Evolutionary conservation across 805 yeast genomes (phyloP), one percentile per base, ranked within the genome.

Genomic region (Blastobotrys attinorum): DNA sequence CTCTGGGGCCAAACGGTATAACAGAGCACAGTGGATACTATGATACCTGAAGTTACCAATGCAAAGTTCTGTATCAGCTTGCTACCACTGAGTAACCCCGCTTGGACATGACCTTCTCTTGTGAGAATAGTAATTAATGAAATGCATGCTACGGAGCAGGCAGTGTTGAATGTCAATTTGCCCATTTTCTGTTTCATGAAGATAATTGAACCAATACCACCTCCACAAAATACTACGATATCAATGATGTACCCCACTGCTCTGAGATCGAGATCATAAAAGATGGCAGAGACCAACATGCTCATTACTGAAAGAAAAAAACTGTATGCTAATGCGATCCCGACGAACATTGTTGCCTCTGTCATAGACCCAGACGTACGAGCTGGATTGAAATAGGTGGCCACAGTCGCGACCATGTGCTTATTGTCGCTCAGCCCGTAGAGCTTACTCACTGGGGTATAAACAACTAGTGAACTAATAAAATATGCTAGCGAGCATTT

Each of bases 311-410:
- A 72, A 6, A 79, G 71, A 0, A 68, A 43, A 43, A 76, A 72
- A 36, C 78, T 74, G 63, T 69, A 85, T 3, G 66, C 42, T 13
- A 83, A 61, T 1, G 87, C 67, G 2, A 75, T 45, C 0, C 70
- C 52, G 2, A 81, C 89, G 62, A 76, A 86, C 36, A 75, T 57
- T 15, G 82, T 59, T 10, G 88, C 79, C 56, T 85, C 87, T 47
- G 78, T 73, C 90, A 85, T 85, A 16, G 85, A 76, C 0, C 95
- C 95, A 45, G 76, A 74, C 0, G 92, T 73, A 39, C 95, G 62
- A 1, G 89, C 74, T 0, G 95, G 87, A 56, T 85, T 92, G 66
- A 86, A 85, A 60, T 86, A 86, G 2, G 85, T 92, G 1, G 85
- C 82, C 7, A 81, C 81, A 0, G 95, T 86, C 31, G 94, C 87